Percentiles rank a stretch among this genome's conserved stretches.
Conservation (phyloP, 331 rosid species). For the Erythrophleum ivorense region DNA sequence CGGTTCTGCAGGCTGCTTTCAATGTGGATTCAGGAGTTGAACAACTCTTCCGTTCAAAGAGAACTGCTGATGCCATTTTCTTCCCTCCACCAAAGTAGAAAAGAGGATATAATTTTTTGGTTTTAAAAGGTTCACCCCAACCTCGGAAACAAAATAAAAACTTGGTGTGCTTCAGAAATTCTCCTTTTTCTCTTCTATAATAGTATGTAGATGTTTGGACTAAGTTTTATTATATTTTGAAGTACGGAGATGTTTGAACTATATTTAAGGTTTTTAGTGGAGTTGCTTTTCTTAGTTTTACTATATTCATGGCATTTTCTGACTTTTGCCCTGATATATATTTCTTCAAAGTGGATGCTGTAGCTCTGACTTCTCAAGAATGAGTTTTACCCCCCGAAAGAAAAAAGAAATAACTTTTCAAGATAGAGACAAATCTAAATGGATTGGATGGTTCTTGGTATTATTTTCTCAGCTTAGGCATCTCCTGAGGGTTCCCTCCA, state of each 20-base stretch:
- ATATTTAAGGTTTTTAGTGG: background rate
- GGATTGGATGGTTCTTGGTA: too few relatives aligned
- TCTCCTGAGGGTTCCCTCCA: too few relatives aligned
- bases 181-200: background rate
- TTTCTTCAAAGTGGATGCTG: background rate
- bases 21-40: slow-evolving; percentile 64
- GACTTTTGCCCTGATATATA: background rate
- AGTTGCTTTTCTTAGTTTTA: background rate
- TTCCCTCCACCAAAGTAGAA: slow-evolving; percentile 75
- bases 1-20: slow-evolving; percentile 71
- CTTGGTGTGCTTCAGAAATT: background rate
- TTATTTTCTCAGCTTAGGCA: too few relatives aligned
- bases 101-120: too few relatives aligned
- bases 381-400: too few relatives aligned
- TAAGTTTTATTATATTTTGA: too few relatives aligned
- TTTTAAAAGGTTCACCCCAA: background rate
- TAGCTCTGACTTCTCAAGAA: background rate
- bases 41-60: slow-evolving; percentile 73
- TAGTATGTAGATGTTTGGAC: background rate
- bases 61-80: slow-evolving; percentile 74
- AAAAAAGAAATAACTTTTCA: too few relatives aligned
- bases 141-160: background rate
- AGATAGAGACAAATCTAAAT: too few relatives aligned
- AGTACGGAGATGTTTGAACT: background rate
- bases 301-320: background rate